These are phyloP conservation scores for Diaporthe velutina DNA, from an alignment of 2,329 filamentous ascomycete genomes.

Conservation along the genomic window DNA sequence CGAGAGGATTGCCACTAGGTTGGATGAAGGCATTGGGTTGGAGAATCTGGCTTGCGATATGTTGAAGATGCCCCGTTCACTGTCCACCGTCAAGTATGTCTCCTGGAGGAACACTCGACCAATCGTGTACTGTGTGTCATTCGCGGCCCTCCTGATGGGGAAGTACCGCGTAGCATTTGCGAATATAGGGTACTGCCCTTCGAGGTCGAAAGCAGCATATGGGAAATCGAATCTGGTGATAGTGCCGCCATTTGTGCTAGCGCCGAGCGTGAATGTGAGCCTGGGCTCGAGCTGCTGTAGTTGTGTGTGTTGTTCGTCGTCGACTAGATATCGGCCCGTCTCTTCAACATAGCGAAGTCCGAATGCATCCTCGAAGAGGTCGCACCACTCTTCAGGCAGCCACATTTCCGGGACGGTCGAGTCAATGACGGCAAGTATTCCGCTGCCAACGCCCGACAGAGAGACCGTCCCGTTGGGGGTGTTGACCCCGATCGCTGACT, in stretches of 20 bases:
- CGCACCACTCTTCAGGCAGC: constrained; percentile 18
- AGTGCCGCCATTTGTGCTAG: constrained; percentile 3
- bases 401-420: constrained; percentile 19
- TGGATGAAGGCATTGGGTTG: constrained; percentile 11
- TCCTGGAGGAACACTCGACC: constrained; percentile 24
- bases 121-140: constrained; percentile 24
- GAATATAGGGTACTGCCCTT: constrained; percentile 16
- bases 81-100: constrained; percentile 20
- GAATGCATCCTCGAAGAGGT: constrained; percentile 4
- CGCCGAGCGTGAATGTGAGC: constrained; percentile 15
- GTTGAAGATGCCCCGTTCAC: constrained; percentile 16
- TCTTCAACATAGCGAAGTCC: constrained; percentile 12
- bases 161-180: constrained; percentile 20
- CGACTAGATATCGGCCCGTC: constrained; percentile 18
- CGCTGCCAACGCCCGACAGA: not conserved
- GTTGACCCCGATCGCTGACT: constrained; percentile 13
- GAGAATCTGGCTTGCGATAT: constrained; percentile 19
- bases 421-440: constrained; percentile 13
- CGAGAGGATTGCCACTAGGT: not conserved
- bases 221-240: constrained; percentile 7
- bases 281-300: constrained; percentile 2
- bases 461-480: constrained; percentile 16
- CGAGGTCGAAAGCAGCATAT: constrained; percentile 19
- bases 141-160: constrained; percentile 6
- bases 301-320: constrained; percentile 1